Evolutionary conservation across 2,329 filamentous ascomycete species (phyloP).

Genomic region (Beauveria bassiana): DNA sequence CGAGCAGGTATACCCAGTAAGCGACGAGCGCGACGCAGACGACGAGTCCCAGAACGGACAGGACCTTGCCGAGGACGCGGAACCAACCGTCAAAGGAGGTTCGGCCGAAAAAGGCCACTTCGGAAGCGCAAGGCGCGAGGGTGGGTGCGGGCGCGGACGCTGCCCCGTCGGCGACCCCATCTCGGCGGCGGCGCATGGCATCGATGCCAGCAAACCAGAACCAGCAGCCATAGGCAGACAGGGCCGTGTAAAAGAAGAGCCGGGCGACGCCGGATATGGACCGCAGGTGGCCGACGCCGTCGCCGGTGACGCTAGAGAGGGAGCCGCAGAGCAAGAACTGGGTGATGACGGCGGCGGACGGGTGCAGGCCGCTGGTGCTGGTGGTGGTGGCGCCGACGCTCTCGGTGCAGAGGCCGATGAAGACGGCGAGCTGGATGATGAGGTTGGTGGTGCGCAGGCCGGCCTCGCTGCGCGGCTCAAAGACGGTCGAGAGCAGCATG

Average conservation of each 20-base stretch:
- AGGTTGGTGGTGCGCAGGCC: conserved; percentile 21
- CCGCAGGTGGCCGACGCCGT: conserved; percentile 17
- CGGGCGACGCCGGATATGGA: conserved; percentile 17
- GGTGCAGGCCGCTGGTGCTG: neutral
- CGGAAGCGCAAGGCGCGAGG: neutral
- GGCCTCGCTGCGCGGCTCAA: conserved; percentile 16
- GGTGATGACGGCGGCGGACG: conserved; percentile 18
- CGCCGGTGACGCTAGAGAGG: conserved; percentile 19
- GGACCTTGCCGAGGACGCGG: conserved; percentile 15
- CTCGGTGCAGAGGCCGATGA: conserved; percentile 21
- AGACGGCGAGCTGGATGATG: conserved; percentile 22
- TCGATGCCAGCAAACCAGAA: conserved; percentile 19
- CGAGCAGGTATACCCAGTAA: conserved; percentile 7
- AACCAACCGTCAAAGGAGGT: conserved; percentile 15
- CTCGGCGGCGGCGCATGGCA: conserved; percentile 9
- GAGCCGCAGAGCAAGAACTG: conserved; percentile 21
- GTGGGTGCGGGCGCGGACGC: too few species aligned
- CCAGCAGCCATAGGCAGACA: conserved; percentile 18
- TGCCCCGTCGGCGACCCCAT: neutral
- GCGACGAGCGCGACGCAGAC: conserved; percentile 10
- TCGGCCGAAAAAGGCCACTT: conserved; percentile 16
- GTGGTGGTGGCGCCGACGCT: conserved; percentile 10
- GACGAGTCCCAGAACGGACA: conserved; percentile 14
- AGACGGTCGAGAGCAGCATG: conserved; percentile 18
- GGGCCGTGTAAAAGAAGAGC: conserved; percentile 16